Base-by-base conservation (phyloP, 106 monocot species). In the Dendrobium nobile region DNA sequence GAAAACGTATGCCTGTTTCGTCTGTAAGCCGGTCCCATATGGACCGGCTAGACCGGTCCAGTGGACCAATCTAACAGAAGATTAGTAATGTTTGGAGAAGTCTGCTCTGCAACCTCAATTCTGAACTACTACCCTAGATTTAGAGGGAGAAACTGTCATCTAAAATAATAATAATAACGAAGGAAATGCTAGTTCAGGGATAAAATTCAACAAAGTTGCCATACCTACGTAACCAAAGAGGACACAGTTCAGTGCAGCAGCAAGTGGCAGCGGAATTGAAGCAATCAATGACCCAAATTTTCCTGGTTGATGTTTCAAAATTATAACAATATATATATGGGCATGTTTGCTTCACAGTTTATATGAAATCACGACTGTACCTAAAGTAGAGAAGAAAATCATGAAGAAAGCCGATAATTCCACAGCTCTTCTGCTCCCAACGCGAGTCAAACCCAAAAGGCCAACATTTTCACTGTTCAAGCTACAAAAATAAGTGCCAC, bases 351-450 rank as follows among this genome's bases (percentile, higher is more conserved):
- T 74, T 24, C 3, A 73, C 18, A 17, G 13, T 18, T 74, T 27
- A 74, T 74, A 43, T 74, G 19, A 43, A 43, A 43, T 43, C 4
- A 74, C 13, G 20, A 74, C 18, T 43, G 81, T 84, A 98, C 98
- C 98, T 20, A 98, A 84, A 81, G 95, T 85, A n/a, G 98, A 98
- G 80, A 98, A 98, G 91, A 98, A 98, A 77, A 98, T 92, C 98
- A 98, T 98, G 85, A 95, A 98, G 4, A 91, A 92, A 16, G 98
- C 98, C 61, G 94, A 90, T 77, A 98, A 90, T 80, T 98, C 92
- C 54, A 95, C 98, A 31, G 95, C 95, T 72, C 95, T 87, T 76
- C 98, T 83, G 88, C 98, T 95, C 16, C 98, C 98, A 82, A 95
- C 91, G 67, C 91, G 94, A 37, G 98, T 98, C 82, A 98, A 79